These are phyloP conservation scores for Micromonas pusilla DNA, from an alignment of 139 green algal species.

Conservation along the genomic window DNA sequence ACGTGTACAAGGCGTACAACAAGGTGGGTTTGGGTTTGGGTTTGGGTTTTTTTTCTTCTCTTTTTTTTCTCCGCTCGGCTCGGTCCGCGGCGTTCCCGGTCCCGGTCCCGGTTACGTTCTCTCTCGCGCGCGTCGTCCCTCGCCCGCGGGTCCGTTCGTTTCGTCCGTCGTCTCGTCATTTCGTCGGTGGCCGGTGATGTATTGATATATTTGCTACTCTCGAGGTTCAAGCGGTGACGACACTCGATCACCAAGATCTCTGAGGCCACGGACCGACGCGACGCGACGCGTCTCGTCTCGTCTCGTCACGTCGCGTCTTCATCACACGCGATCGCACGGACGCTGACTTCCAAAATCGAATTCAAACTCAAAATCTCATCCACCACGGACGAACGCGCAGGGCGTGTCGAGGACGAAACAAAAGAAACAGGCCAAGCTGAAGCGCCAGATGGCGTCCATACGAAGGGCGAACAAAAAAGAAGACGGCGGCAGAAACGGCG, in stretches of 20 bases:
- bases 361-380: background rate
- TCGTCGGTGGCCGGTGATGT: slow-evolving; percentile 1
- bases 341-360: background rate
- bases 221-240: slow-evolving; percentile 22
- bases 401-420: slow-evolving; percentile 74
- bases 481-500: slow-evolving; percentile 6
- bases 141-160: too few species aligned
- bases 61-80: background rate
- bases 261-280: too few species aligned
- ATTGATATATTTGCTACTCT: slow-evolving; percentile 32
- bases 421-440: slow-evolving; percentile 90
- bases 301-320: background rate
- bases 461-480: slow-evolving; percentile 57
- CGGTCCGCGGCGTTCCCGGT: background rate
- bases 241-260: slow-evolving; percentile 25
- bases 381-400: background rate
- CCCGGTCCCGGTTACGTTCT: background rate
- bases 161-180: too few species aligned
- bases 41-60: background rate
- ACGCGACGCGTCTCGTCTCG: background rate
- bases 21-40: slow-evolving; percentile 45
- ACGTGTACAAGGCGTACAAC: slow-evolving; percentile 77
- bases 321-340: background rate
- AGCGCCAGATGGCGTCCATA: slow-evolving; percentile 69
- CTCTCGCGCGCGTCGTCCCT: background rate